Percentiles rank a stretch among this genome's conserved stretches.
Evolutionary conservation across 2,329 filamentous ascomycete species (phyloP).

Genomic region (Trichoderma guizhouense): DNA sequence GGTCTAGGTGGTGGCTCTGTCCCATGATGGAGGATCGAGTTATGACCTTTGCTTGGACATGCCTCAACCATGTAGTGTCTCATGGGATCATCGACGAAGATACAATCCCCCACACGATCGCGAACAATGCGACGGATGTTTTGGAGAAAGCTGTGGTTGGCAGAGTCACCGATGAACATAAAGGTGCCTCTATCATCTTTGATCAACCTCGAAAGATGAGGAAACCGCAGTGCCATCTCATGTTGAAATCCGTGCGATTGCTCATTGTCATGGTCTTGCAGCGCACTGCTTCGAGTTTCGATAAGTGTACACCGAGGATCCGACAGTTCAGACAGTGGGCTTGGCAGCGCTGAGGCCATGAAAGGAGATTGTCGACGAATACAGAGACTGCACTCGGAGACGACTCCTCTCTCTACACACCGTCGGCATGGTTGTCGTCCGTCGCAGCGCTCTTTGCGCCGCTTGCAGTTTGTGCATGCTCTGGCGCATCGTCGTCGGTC

Average conservation of each 20-base stretch:
- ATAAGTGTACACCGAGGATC: neutral
- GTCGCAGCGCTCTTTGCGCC: conserved; percentile 1
- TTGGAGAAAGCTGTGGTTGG: neutral
- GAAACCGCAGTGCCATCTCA: neutral
- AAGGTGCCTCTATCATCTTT: conserved; percentile 1
- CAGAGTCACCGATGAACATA: conserved; percentile 1
- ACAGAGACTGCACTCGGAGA: neutral
- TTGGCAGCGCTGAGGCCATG: neutral
- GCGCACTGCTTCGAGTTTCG: neutral
- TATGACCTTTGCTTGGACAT: neutral
- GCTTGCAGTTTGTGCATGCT: conserved; percentile 4
- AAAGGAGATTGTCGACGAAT: neutral
- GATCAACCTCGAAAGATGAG: neutral
- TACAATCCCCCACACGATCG: neutral
- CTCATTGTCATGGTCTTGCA: neutral
- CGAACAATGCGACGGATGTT: neutral
- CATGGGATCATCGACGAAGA: neutral
- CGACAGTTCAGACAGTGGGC: neutral
- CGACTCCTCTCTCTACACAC: neutral
- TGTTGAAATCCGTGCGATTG: neutral
- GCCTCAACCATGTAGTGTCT: neutral
- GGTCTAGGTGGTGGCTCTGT: neutral
- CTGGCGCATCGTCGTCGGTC: neutral
- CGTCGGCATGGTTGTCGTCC: neutral
- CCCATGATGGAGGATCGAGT: neutral